Percentiles rank a stretch among this genome's conserved stretches.
phyloP scores from a whole-genome alignment of 305 asterid species.

The Caryopteris hybrid region DNA sequence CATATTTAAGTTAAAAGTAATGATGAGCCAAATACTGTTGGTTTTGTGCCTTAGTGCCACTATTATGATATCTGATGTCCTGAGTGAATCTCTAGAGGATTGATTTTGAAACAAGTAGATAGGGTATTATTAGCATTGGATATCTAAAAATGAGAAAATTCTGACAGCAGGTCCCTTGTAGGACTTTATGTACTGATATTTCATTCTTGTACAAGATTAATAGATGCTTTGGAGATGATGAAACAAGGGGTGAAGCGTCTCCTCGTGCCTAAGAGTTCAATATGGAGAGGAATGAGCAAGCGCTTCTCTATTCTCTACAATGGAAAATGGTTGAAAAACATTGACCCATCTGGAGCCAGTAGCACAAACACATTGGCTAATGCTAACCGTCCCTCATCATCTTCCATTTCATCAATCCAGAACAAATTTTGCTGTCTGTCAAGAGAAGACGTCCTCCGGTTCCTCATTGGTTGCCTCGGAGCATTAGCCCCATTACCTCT shows the following conservation, averaged over 20 bases:
- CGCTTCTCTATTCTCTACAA: conserved; percentile 80
- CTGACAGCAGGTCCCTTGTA: not conserved
- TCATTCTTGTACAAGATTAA: conserved; percentile 49
- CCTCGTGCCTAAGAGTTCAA: conserved; percentile 78
- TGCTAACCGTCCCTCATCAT: conserved; percentile 41
- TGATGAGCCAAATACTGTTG: not conserved
- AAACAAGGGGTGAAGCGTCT: conserved; percentile 93
- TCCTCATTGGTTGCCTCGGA: conserved; percentile 90
- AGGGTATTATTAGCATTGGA: not conserved
- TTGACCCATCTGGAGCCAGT: conserved; percentile 36
- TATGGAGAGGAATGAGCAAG: conserved; percentile 96
- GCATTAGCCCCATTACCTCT: conserved; percentile 96
- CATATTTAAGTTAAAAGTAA: not conserved
- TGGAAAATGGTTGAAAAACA: conserved; percentile 84
- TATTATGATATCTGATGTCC: not conserved
- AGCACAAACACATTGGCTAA: conserved; percentile 28
- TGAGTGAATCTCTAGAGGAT: not conserved
- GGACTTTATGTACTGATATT: not conserved
- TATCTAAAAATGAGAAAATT: not conserved
- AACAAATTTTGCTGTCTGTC: conserved; percentile 87
- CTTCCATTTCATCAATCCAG: conserved; percentile 50
- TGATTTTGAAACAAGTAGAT: not conserved
- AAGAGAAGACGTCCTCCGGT: conserved; percentile 87
- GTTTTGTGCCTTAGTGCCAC: not conserved
- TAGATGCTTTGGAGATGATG: conserved; percentile 99